Conservation (phyloP, 75 land plant species). For the Selaginella tamariscina region DNA sequence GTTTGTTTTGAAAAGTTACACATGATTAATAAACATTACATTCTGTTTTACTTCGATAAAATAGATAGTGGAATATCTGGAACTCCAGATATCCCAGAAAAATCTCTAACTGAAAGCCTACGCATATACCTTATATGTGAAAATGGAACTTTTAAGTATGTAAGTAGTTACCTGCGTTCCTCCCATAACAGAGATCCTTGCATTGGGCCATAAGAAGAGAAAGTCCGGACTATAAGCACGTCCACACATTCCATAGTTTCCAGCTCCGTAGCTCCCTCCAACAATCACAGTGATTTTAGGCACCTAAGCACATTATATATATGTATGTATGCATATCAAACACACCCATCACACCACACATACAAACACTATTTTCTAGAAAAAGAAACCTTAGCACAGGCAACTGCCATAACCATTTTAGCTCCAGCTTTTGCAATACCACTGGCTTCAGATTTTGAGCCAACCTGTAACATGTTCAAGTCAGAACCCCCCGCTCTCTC, state of each 20-base stretch:
- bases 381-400: conserved; percentile 81
- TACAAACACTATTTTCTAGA: conserved; percentile 10
- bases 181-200: conserved; percentile 99
- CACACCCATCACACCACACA: not conserved
- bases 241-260: conserved; percentile 99
- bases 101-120: not conserved
- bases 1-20: too few relatives aligned
- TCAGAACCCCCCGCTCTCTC: too few relatives aligned
- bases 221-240: conserved; percentile 96
- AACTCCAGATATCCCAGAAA: too few relatives aligned
- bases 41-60: too few relatives aligned
- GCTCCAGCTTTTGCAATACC: conserved; percentile 99
- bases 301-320: conserved; percentile 34
- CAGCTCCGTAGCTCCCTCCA: conserved; percentile 99
- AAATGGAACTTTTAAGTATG: not conserved
- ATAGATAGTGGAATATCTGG: too few relatives aligned
- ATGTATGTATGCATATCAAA: not conserved
- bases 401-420: conserved; percentile 99
- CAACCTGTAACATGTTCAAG: conserved; percentile 91
- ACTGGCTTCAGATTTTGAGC: conserved; percentile 91
- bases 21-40: too few relatives aligned
- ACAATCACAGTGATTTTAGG: conserved; percentile 86
- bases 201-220: conserved; percentile 95
- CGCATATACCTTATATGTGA: too few relatives aligned
- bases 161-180: conserved; percentile 61